Percentiles rank a stretch among this genome's conserved stretches.
Evolutionary conservation across 1,284 basidiomycete species (phyloP).

Genomic region (Cystobasidiaceae sp.): DNA sequence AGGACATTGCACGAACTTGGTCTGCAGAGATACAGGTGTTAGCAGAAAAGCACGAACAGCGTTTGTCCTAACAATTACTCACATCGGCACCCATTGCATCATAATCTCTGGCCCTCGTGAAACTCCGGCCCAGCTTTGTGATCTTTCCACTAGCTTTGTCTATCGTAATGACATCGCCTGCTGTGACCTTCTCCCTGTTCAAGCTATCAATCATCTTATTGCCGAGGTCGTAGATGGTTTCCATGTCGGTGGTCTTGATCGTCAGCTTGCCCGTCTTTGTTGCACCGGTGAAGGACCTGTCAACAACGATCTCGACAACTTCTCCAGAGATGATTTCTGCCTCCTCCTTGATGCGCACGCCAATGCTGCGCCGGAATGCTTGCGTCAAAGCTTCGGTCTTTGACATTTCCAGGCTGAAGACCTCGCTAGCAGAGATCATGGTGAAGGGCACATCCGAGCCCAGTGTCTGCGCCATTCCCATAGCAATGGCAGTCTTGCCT

Average conservation of each 20-base stretch:
- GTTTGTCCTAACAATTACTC: slow-evolving; percentile 46
- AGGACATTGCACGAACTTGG: slow-evolving; percentile 95
- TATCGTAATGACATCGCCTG: slow-evolving; percentile 92
- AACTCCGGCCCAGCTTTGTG: slow-evolving; percentile 90
- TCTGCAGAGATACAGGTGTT: no score
- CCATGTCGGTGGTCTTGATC: slow-evolving; percentile 99
- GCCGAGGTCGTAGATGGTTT: slow-evolving; percentile 97
- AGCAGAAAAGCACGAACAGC: neutral
- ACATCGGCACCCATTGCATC: slow-evolving; percentile 98
- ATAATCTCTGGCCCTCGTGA: slow-evolving; percentile 92
- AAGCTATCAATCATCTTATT: slow-evolving; percentile 99
- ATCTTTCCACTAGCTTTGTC: slow-evolving; percentile 97
- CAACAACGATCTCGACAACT: slow-evolving; percentile 97
- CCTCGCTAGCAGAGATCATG: slow-evolving; percentile 93
- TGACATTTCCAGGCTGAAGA: slow-evolving; percentile 91
- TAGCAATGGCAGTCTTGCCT: slow-evolving; percentile 94
- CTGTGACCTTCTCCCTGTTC: slow-evolving; percentile 93
- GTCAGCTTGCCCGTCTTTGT: slow-evolving; percentile 97
- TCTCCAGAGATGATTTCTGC: slow-evolving; percentile 96
- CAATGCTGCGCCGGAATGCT: slow-evolving; percentile 89
- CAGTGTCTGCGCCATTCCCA: slow-evolving; percentile 94
- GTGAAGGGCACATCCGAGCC: slow-evolving; percentile 94
- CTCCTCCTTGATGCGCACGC: slow-evolving; percentile 95
- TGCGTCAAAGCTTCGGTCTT: slow-evolving; percentile 98
- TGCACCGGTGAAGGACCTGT: slow-evolving; percentile 91